phyloP scores from a whole-genome alignment of 1,284 basidiomycete species.

The Psilocybe mexicana region DNA sequence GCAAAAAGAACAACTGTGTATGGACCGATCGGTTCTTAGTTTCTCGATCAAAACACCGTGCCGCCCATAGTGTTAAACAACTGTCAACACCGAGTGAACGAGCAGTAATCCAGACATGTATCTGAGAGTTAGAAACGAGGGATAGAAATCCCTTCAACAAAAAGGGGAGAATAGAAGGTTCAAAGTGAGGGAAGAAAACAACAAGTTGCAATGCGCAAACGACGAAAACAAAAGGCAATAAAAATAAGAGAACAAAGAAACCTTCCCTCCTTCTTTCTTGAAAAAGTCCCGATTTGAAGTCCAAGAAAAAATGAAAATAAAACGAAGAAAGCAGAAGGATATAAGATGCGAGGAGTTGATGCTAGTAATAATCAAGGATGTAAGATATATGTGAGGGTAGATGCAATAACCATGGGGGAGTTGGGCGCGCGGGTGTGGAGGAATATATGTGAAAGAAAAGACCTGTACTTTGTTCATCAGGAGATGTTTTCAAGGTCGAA shows the following conservation, averaged over 20 bases:
- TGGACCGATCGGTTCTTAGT: no score
- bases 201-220: background rate
- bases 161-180: no score
- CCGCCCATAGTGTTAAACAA: conserved; percentile 7
- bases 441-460: background rate
- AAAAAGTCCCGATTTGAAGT: no score
- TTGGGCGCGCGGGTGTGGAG: background rate
- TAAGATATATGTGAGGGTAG: background rate
- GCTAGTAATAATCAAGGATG: background rate
- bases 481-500: background rate
- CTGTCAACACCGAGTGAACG: background rate
- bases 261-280: no score
- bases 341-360: background rate
- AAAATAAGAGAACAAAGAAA: no score
- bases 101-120: no score
- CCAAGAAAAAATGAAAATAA: background rate
- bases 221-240: no score
- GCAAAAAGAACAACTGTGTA: no score
- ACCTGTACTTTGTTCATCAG: background rate
- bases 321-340: background rate
- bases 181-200: background rate
- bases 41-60: no score
- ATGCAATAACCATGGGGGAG: background rate
- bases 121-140: no score
- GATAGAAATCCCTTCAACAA: no score